Conservation (phyloP, 2,329 filamentous ascomycete species). For the Nigrospora osmanthi region DNA sequence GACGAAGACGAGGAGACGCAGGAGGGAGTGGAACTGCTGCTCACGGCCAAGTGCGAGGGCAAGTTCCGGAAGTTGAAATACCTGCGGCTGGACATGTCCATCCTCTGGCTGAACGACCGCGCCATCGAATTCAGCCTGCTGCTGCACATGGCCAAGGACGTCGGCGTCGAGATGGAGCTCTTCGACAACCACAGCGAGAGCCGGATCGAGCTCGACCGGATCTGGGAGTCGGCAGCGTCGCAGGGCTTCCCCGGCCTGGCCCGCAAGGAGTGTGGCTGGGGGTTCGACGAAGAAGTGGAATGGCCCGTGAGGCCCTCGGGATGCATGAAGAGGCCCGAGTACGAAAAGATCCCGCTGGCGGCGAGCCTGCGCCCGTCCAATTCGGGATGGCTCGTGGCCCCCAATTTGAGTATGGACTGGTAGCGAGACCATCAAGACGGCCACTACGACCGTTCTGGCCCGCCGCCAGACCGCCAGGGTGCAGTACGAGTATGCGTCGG, state of each 20-base stretch:
- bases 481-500: no score
- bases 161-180: background rate
- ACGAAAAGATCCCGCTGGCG: background rate
- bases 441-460: no score
- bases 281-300: conserved; percentile 1
- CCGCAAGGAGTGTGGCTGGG: conserved; percentile 3
- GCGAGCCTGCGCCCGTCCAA: no score
- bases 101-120: background rate
- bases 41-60: conserved; percentile 1
- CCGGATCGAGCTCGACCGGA: background rate
- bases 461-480: no score
- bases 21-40: background rate
- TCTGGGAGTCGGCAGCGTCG: background rate
- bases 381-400: no score
- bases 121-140: background rate
- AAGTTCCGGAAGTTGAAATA: background rate
- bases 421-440: no score
- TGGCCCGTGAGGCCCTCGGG: conserved; percentile 3
- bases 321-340: conserved; percentile 3
- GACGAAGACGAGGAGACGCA: conserved; percentile 7
- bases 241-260: background rate
- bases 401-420: no score
- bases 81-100: conserved; percentile 1
- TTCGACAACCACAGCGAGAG: conserved; percentile 3
- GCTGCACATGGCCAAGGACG: background rate